Percentiles rank a stretch among this genome's conserved stretches.
phyloP scores from a whole-genome alignment of 306 rosid genomes.

The Cucurbita pepo region DNA sequence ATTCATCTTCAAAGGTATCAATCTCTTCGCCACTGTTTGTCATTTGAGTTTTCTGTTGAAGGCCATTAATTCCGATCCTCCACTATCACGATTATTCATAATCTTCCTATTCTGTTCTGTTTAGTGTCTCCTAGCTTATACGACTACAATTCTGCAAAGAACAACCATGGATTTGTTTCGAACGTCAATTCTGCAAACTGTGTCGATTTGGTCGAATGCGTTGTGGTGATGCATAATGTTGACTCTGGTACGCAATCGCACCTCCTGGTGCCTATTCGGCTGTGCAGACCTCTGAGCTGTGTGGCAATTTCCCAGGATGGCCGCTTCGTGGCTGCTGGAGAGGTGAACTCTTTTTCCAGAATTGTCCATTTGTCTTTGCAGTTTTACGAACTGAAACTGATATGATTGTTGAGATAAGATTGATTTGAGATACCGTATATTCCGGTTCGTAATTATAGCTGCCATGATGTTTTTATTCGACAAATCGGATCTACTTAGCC shows the following conservation, averaged over 20 bases:
- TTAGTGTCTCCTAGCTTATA: conserved; percentile 23
- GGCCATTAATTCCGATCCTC: neutral
- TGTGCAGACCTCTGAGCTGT: conserved; percentile 46
- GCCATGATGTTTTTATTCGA: neutral
- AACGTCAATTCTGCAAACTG: conserved; percentile 21
- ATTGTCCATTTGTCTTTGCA: neutral
- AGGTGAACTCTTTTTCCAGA: conserved; percentile 18
- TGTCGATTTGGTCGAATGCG: conserved; percentile 55
- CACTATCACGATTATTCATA: neutral
- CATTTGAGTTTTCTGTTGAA: neutral
- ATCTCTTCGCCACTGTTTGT: neutral
- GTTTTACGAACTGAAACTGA: neutral
- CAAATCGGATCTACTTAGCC: neutral
- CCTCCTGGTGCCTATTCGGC: conserved; percentile 45
- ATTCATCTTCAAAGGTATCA: conserved; percentile 28
- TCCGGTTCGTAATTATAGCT: neutral
- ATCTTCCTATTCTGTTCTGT: neutral
- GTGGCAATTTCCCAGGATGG: conserved; percentile 54
- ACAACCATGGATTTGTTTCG: conserved; percentile 48
- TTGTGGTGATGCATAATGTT: conserved; percentile 45
- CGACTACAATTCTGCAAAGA: conserved; percentile 26
- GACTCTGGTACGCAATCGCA: conserved; percentile 40
- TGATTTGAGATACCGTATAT: neutral
- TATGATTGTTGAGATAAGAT: neutral
- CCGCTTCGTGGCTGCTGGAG: conserved; percentile 57